Base-by-base conservation (phyloP, 331 rosid species). In the Acacia pycnantha region DNA sequence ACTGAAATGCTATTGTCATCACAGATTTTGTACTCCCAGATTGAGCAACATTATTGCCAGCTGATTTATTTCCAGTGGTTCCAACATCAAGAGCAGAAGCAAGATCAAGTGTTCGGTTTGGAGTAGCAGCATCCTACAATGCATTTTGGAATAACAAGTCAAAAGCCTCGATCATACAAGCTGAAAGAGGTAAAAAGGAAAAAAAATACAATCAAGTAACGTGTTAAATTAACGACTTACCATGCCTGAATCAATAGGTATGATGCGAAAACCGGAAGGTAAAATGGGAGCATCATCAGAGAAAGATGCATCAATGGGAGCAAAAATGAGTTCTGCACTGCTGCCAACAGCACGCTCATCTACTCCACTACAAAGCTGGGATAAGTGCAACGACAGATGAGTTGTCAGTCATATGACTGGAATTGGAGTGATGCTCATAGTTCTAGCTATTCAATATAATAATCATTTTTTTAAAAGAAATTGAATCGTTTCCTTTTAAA, bases 1-100 rank as follows among this genome's bases (percentile, higher is more conserved):
- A 94, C 80, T 96, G 99, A 90, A 96, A 96, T 47, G 99, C 99
- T 73, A 96, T 96, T 78, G 99, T 96, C 99, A 96, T 96, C 75
- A 96, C 98, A 78, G 99, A 96, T 86, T 96, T 96, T 75, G 97
- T 82, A 82, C 79, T 92, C 41, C 95, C 97, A 31, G 85, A 87
- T 53, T 85, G 85, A 26, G 90, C 90, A 77, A 91, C 81, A 67
- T 62, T 88, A 41, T 89, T 94, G 46, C 95, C 92, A 16, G 89
- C 80, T 50, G 90, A 80, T 86, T 90, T 90, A 85, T 84, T 91
- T 71, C 94, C 93, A 72, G 94, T 75, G 6, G 92, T 86, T 85
- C 98, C 97, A 71, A 94, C 90, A 47, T 96, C 99, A 62, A 96
- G 98, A 76, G 99, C 95, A 13, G 99, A 96, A 44, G 99, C 97